Base-by-base conservation (phyloP, 371 early-diverging fungal species). In the Actinomortierella ambigua region DNA sequence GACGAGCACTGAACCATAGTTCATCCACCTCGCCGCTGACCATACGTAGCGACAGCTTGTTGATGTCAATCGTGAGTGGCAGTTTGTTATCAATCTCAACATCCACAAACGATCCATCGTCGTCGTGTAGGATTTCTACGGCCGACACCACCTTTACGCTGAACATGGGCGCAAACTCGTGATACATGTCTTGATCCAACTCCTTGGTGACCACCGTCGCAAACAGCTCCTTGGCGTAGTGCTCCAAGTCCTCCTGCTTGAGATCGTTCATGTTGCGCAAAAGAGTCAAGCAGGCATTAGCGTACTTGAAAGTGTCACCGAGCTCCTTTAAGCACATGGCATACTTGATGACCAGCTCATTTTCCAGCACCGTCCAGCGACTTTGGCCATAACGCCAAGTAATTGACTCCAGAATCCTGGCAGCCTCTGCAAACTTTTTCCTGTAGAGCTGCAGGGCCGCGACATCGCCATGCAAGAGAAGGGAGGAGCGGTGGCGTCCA, bases 381-480 rank as follows among this genome's bases (percentile, higher is more conserved):
- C 80, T 81, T 43, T 85, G 85, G n/a, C 85, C 84, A 60, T 90
- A 87, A 29, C 79, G 75, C 79, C 80, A 80, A 17, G 83, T 81
- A 59, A 93, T 80, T 0, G 84, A 76, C 57, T 89, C 90, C 76
- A 88, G 85, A 17, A 88, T 81, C 20, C 82, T 76, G 0, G 88
- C 86, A 0, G 93, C 93, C 57, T 87, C 88, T 13, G 80, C 82
- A 59, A 87, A 88, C 50, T 85, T 83, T 49, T 81, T 80, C 46
- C 92, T 81, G 40, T 77, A 93, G 92, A 87, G 93, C 75, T 90
- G 85, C 11, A 92, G 67, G 2, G 86, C 82, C 0, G 95, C 93
- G 49, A 93, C 85, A 60, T 93, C 93, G 2, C 88, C 85, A 55
- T 89, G 89, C 14, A 92, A 71, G 15, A 86, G 81, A 20, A 86